These are phyloP conservation scores for Kuraishia hungarica DNA, from an alignment of 805 yeast species.

Conservation along the genomic window DNA sequence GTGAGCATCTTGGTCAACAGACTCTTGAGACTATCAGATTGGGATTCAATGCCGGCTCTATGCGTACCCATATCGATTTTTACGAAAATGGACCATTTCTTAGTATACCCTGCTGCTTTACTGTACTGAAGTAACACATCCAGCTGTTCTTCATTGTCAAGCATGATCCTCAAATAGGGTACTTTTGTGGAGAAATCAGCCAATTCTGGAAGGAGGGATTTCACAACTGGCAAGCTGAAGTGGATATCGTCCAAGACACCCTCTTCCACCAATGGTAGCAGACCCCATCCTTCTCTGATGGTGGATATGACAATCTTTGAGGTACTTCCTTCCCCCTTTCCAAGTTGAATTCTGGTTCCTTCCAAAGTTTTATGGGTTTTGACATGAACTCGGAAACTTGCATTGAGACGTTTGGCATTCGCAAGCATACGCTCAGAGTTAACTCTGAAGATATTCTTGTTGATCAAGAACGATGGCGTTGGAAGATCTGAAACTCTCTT, in stretches of 20 bases:
- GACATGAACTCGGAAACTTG: constrained; percentile 58
- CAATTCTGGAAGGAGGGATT: constrained; percentile 39
- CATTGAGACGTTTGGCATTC: constrained; percentile 28
- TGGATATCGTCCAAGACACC: constrained; percentile 35
- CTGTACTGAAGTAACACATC: constrained; percentile 31
- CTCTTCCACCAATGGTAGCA: constrained; percentile 23
- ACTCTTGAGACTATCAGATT: constrained; percentile 23
- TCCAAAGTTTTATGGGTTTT: constrained; percentile 68
- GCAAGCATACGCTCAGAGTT: constrained; percentile 45
- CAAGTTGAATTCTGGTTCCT: constrained; percentile 45
- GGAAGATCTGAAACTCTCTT: constrained; percentile 31
- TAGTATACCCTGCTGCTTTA: constrained; percentile 10
- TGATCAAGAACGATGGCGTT: constrained; percentile 52
- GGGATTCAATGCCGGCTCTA: constrained; percentile 49
- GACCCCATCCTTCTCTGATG: constrained; percentile 52
- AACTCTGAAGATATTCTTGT: constrained; percentile 25
- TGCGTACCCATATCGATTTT: constrained; percentile 67
- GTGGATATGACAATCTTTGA: constrained; percentile 61
- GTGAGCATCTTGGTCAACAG: constrained; percentile 14
- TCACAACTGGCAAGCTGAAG: constrained; percentile 52
- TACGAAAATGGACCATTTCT: constrained; percentile 55
- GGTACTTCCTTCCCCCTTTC: constrained; percentile 23
- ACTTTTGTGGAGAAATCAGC: constrained; percentile 32
- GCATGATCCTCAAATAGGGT: constrained; percentile 42
- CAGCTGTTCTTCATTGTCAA: constrained; percentile 54